Percentiles rank a stretch among this genome's conserved stretches.
Conservation (phyloP, 352 stramenopile species). For the Phytophthora ohioensis region DNA sequence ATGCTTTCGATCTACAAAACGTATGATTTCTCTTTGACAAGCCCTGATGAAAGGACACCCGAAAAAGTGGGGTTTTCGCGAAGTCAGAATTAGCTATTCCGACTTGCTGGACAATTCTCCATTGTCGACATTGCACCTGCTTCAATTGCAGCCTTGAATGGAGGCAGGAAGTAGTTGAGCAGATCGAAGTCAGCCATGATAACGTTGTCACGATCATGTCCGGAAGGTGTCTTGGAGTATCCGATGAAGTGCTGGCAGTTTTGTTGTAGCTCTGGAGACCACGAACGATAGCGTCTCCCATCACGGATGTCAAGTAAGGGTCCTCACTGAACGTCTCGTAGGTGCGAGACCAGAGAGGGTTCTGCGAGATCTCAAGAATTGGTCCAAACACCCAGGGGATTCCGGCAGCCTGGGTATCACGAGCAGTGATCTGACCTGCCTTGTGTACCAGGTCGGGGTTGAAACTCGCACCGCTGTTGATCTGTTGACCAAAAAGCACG, state of each 20-base stretch:
- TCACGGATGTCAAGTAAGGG: too few relatives aligned
- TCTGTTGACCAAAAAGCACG: slow-evolving; percentile 86
- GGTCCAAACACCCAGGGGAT: slow-evolving; percentile 92
- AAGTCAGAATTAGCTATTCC: too few relatives aligned
- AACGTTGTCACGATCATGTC: slow-evolving; percentile 85
- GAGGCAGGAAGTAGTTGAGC: slow-evolving; percentile 83
- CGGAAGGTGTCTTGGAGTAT: slow-evolving; percentile 76
- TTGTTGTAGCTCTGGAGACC: slow-evolving; percentile 56
- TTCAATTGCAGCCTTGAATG: slow-evolving; percentile 81
- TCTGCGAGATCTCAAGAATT: slow-evolving; percentile 81
- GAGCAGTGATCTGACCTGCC: slow-evolving; percentile 72
- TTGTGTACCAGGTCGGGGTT: slow-evolving; percentile 72
- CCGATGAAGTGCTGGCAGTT: slow-evolving; percentile 83
- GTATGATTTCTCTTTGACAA: too few relatives aligned
- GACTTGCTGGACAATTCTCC: slow-evolving; percentile 76
- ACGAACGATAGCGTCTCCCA: too few relatives aligned
- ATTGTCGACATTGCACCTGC: slow-evolving; percentile 88
- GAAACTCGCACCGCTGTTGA: slow-evolving; percentile 90
- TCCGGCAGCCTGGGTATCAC: slow-evolving; percentile 84
- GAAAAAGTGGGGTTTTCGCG: too few relatives aligned
- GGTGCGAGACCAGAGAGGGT: slow-evolving; percentile 87
- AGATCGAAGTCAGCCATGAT: slow-evolving; percentile 72
- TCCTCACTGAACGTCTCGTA: slow-evolving; percentile 95
- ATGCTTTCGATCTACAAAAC: too few relatives aligned
- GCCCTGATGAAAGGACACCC: too few relatives aligned